Percentiles rank a stretch among this genome's conserved stretches.
Evolutionary conservation across 352 stramenopile species (phyloP).

Genomic region (Globisporangium rhizosaccharum): DNA sequence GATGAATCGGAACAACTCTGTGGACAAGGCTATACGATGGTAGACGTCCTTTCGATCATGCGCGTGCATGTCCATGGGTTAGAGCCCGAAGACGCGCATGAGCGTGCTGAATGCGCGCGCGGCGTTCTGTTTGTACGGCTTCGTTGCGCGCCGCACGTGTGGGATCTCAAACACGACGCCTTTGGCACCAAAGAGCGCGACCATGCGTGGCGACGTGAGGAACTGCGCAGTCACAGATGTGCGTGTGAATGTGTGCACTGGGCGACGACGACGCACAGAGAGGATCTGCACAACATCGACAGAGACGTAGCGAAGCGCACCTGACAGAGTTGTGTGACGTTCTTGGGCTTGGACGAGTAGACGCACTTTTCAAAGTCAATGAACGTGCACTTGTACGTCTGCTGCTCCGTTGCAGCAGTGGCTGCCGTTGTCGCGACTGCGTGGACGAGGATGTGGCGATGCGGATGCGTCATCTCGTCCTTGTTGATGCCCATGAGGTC

Average conservation of each 20-base stretch:
- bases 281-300: too few species aligned
- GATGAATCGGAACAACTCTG: neutral
- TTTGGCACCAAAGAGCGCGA: slow-evolving; percentile 39
- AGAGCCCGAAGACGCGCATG: slow-evolving; percentile 42
- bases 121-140: slow-evolving; percentile 57
- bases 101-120: slow-evolving; percentile 33
- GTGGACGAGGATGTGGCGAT: slow-evolving; percentile 64
- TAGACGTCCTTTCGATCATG: too few species aligned
- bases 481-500: slow-evolving; percentile 75
- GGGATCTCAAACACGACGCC: slow-evolving; percentile 32
- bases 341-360: slow-evolving; percentile 61
- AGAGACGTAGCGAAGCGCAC: slow-evolving; percentile 12
- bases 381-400: slow-evolving; percentile 49
- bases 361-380: slow-evolving; percentile 79
- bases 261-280: too few species aligned
- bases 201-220: slow-evolving; percentile 57
- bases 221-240: slow-evolving; percentile 29
- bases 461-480: slow-evolving; percentile 78
- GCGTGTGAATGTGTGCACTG: neutral
- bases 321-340: slow-evolving; percentile 77
- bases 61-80: neutral
- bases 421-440: neutral
- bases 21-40: too few species aligned
- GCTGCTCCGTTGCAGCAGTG: neutral
- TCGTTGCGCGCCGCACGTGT: slow-evolving; percentile 47